These are phyloP conservation scores for Trichoderma erinaceum DNA, from an alignment of 495 filamentous ascomycete species.

Conservation along the genomic window DNA sequence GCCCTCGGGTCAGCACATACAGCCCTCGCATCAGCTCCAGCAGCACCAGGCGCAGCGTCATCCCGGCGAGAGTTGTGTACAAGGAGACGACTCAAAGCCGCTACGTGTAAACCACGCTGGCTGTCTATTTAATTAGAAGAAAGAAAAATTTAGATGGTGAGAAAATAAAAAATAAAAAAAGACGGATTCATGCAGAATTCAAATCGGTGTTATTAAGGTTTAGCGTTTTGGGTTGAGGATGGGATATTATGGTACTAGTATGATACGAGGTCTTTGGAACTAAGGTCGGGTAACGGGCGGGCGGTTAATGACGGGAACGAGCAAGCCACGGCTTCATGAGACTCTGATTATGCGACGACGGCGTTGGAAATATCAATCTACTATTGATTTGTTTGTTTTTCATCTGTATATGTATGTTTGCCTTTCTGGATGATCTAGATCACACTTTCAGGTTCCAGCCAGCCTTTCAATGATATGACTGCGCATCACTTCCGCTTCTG, in stretches of 20 bases:
- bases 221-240: not conserved
- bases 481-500: not conserved
- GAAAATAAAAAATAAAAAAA: not conserved
- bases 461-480: not conserved
- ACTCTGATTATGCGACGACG: not conserved
- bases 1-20: too few relatives aligned
- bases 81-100: not conserved
- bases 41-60: slow-evolving; percentile 22
- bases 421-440: not conserved
- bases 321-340: not conserved
- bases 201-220: too few relatives aligned
- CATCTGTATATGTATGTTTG: too few relatives aligned
- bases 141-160: not conserved
- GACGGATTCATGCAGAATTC: too few relatives aligned
- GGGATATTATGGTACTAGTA: not conserved
- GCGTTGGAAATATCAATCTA: not conserved
- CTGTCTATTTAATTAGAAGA: not conserved
- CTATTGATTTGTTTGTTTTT: too few relatives aligned
- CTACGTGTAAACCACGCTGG: not conserved
- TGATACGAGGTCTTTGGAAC: not conserved
- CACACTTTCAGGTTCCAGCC: not conserved
- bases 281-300: not conserved
- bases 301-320: not conserved
- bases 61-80: not conserved
- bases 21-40: slow-evolving; percentile 32